phyloP scores from a whole-genome alignment of 129 eudicot species.

The Flaveria brownii region DNA sequence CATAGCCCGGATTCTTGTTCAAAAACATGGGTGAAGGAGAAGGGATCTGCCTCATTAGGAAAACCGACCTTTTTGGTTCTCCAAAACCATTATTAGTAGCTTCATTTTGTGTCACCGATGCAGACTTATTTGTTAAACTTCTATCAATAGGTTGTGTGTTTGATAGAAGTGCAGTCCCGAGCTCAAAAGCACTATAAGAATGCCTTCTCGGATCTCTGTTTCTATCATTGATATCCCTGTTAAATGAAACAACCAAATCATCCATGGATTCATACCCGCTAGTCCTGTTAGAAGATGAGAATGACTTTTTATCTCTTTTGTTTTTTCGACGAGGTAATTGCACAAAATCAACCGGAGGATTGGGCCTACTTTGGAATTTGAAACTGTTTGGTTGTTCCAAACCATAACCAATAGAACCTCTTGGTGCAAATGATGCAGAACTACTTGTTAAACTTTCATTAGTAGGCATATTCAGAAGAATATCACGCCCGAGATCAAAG shows the following conservation, averaged over 20 bases:
- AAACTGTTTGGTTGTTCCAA: slow-evolving; percentile 18
- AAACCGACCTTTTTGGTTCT: slow-evolving; percentile 26
- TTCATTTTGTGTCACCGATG: background rate
- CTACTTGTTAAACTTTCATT: slow-evolving; percentile 21
- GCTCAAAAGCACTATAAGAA: slow-evolving; percentile 31
- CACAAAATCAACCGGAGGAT: background rate
- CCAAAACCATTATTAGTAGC: slow-evolving; percentile 18
- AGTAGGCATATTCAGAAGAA: slow-evolving; percentile 31
- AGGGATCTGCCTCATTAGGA: background rate
- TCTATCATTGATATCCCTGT: background rate
- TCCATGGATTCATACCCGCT: slow-evolving; percentile 24
- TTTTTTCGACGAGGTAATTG: background rate
- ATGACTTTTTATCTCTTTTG: slow-evolving; percentile 8
- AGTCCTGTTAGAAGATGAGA: background rate
- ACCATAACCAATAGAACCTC: slow-evolving; percentile 14
- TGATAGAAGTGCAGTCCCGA: slow-evolving; percentile 7
- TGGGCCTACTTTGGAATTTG: background rate
- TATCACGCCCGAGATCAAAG: slow-evolving; percentile 20
- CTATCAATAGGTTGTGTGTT: slow-evolving; percentile 2
- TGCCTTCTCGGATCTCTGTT: slow-evolving; percentile 30
- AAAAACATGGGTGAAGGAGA: background rate
- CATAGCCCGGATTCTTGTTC: slow-evolving; percentile 5
- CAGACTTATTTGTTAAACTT: background rate
- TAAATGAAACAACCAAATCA: slow-evolving; percentile 19
- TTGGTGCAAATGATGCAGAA: slow-evolving; percentile 18